Evolutionary conservation across 2,329 filamentous ascomycete species (phyloP).

Genomic region (Fusarium sp.): DNA sequence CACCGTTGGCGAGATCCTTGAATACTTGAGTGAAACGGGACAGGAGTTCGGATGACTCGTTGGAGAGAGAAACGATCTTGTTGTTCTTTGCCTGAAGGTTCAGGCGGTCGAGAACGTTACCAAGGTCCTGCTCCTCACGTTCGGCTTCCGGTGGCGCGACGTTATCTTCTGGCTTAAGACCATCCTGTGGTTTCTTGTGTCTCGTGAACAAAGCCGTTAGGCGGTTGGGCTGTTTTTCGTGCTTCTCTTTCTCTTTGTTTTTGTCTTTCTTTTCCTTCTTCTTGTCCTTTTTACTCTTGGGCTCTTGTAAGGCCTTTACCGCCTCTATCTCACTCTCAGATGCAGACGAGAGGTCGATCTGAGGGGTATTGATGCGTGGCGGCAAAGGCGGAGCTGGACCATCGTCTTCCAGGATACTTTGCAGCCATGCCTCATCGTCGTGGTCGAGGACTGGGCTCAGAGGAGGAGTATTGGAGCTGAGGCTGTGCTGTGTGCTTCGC

Average conservation of each 20-base stretch:
- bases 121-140: conserved; percentile 75
- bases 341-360: conserved; percentile 51
- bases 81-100: conserved; percentile 87
- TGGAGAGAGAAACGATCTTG: conserved; percentile 83
- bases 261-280: conserved; percentile 48
- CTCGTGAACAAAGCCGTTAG: conserved; percentile 50
- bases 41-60: conserved; percentile 83
- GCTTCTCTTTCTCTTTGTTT: conserved; percentile 48
- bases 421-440: conserved; percentile 68
- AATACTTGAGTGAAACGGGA: conserved; percentile 88
- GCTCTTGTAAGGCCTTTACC: conserved; percentile 41
- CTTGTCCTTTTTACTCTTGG: conserved; percentile 46
- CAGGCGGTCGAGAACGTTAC: conserved; percentile 81
- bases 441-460: conserved; percentile 60
- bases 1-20: conserved; percentile 91
- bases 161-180: conserved; percentile 48
- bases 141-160: conserved; percentile 55
- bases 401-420: conserved; percentile 58
- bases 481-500: conserved; percentile 36
- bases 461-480: conserved; percentile 39
- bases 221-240: conserved; percentile 48
- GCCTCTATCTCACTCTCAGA: conserved; percentile 40
- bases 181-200: conserved; percentile 53
- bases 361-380: conserved; percentile 60
- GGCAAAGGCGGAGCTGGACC: conserved; percentile 64